phyloP scores from a whole-genome alignment of 768 basidiomycete species.

The Pilatotrama ljubarskyi region DNA sequence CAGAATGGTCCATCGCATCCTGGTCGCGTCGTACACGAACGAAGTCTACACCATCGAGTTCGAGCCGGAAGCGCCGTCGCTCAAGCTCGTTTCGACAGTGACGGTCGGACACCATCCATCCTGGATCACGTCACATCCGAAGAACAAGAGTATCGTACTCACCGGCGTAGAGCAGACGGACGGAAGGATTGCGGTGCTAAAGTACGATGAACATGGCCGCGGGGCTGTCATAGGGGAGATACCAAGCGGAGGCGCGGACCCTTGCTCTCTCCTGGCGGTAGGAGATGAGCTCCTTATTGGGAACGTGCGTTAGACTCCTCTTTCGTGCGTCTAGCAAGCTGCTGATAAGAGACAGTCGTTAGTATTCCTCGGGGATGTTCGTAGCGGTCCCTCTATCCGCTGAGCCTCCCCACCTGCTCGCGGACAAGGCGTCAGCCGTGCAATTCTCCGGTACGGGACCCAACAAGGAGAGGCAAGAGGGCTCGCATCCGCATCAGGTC shows the following conservation, averaged over 20 bases:
- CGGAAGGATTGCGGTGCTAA: constrained; percentile 64
- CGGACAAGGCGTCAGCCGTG: constrained; percentile 32
- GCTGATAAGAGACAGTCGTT: constrained; percentile 4
- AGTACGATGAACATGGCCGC: constrained; percentile 53
- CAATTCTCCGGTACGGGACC: constrained; percentile 59
- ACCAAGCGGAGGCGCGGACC: constrained; percentile 57
- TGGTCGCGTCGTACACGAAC: constrained; percentile 67
- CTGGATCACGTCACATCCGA: constrained; percentile 69
- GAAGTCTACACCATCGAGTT: constrained; percentile 65
- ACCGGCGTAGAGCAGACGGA: constrained; percentile 65
- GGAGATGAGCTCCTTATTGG: constrained; percentile 62
- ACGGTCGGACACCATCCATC: constrained; percentile 66
- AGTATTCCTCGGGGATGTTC: constrained; percentile 74
- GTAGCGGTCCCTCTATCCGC: constrained; percentile 55
- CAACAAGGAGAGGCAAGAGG: constrained; percentile 63
- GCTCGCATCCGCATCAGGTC: constrained; percentile 79
- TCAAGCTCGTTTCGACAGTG: constrained; percentile 47
- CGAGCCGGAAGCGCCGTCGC: constrained; percentile 46
- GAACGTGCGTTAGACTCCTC: constrained; percentile 56
- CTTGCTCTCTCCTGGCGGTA: constrained; percentile 62
- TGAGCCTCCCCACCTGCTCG: constrained; percentile 45
- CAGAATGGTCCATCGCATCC: constrained; percentile 41
- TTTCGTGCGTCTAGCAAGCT: not conserved
- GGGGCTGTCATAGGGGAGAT: constrained; percentile 50
- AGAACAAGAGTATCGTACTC: constrained; percentile 58